Percentiles rank a stretch among this genome's conserved stretches.
Evolutionary conservation across 768 basidiomycete species (phyloP).

Genomic region (Agaricus sinodeliciosus): DNA sequence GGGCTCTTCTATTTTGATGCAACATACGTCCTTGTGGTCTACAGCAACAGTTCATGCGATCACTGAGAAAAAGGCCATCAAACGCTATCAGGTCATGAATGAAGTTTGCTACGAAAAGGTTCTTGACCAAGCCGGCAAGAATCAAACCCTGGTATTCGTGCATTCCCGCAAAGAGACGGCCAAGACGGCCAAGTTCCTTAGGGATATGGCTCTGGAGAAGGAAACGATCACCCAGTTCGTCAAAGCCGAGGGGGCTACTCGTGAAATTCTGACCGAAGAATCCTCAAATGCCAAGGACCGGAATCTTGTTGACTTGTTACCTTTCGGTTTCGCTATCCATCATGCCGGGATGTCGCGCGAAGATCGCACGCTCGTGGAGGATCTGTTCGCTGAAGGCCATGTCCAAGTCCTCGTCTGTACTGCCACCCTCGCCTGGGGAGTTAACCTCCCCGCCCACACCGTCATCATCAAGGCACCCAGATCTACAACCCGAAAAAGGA

Average conservation of each 20-base stretch:
- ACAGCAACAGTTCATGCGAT: conserved; percentile 94
- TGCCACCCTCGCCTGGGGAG: conserved; percentile 98
- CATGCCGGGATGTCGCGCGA: conserved; percentile 95
- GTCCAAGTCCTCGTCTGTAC: conserved; percentile 95
- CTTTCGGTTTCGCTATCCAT: conserved; percentile 97
- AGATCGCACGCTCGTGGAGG: conserved; percentile 89
- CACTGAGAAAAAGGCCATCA: conserved; percentile 99
- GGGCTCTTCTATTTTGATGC: conserved; percentile 98
- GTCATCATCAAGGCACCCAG: neutral
- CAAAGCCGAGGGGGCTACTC: conserved; percentile 84
- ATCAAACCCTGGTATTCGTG: conserved; percentile 93
- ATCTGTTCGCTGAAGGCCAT: conserved; percentile 87
- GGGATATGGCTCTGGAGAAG: conserved; percentile 94
- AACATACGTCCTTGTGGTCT: conserved; percentile 91
- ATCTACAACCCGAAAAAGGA: too few relatives aligned
- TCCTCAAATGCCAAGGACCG: conserved; percentile 75
- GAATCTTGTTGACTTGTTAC: conserved; percentile 82
- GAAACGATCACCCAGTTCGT: conserved; percentile 96
- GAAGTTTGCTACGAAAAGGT: conserved; percentile 99
- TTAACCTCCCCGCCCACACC: conserved; percentile 94
- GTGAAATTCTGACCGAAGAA: conserved; percentile 86
- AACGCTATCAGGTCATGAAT: conserved; percentile 96
- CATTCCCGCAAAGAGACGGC: conserved; percentile 98
- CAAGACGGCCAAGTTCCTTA: conserved; percentile 91
- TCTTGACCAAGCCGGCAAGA: conserved; percentile 81